These are phyloP conservation scores for Hypoxylon sp. DNA, from an alignment of 2,329 filamentous ascomycete species.

Conservation along the genomic window DNA sequence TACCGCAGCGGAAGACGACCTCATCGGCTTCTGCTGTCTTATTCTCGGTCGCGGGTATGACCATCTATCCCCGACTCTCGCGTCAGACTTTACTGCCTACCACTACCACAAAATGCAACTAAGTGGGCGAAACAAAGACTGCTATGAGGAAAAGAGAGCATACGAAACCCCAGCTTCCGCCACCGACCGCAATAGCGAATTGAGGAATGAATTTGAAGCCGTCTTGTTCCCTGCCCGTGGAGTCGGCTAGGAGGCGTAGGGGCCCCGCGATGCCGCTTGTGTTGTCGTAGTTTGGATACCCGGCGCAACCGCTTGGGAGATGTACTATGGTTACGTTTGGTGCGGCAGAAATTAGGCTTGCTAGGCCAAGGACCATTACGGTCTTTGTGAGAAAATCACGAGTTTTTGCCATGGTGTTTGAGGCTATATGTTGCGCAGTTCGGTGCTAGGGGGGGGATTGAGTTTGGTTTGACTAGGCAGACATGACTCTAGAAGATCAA, in stretches of 20 bases:
- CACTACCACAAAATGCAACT: not conserved
- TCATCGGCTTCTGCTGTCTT: constrained; percentile 4
- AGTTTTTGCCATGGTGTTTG: not conserved
- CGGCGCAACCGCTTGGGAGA: constrained; percentile 34
- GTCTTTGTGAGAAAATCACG: not conserved
- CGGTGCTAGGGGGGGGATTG: not conserved
- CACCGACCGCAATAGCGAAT: constrained; percentile 43
- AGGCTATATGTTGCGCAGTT: not conserved
- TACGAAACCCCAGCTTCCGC: constrained; percentile 47
- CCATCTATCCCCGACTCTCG: constrained; percentile 30
- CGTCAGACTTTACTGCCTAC: not conserved
- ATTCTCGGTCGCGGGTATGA: constrained; percentile 35
- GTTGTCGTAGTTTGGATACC: constrained; percentile 41
- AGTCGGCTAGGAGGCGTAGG: constrained; percentile 31
- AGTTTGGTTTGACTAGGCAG: not conserved
- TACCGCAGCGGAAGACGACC: constrained; percentile 36
- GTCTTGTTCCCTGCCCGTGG: constrained; percentile 38
- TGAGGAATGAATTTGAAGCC: constrained; percentile 38
- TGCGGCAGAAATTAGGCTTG: constrained; percentile 4
- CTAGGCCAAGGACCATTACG: constrained; percentile 2
- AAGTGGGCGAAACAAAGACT: not conserved
- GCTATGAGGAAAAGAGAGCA: constrained; percentile 1
- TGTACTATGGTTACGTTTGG: constrained; percentile 39
- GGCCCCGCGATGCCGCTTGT: constrained; percentile 35
- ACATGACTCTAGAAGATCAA: too few relatives aligned